Conservation (phyloP, 2,329 filamentous ascomycete genomes). For the Clathrospora elynae region DNA sequence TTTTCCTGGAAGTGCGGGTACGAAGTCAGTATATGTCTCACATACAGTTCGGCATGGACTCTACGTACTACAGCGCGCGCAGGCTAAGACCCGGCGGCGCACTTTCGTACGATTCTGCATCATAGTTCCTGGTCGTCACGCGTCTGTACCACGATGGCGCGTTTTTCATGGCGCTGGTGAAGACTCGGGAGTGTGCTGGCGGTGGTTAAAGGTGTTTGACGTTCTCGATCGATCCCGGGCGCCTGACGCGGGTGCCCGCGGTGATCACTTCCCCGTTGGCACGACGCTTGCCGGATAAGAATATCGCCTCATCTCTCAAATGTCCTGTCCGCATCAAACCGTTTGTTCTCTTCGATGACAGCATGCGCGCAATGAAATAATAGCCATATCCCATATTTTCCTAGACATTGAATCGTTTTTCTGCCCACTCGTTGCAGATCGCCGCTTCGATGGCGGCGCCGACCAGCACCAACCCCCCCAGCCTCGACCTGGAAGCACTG, state of each 20-base stretch:
- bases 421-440: neutral
- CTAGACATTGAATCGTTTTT: constrained; percentile 2
- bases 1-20: no score
- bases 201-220: constrained; percentile 17
- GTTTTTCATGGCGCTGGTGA: constrained; percentile 29
- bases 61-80: constrained; percentile 46
- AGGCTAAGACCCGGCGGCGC: constrained; percentile 43
- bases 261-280: constrained; percentile 21
- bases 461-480: constrained; percentile 12
- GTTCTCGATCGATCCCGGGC: constrained; percentile 14
- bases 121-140: constrained; percentile 17
- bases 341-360: constrained; percentile 1
- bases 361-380: constrained; percentile 1
- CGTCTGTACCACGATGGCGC: constrained; percentile 20
- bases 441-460: constrained; percentile 23
- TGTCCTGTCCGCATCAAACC: constrained; percentile 4
- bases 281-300: constrained; percentile 26
- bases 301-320: constrained; percentile 11
- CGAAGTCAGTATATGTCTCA: no score
- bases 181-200: constrained; percentile 7
- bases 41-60: no score
- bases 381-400: constrained; percentile 1
- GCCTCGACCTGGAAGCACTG: constrained; percentile 30
- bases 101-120: constrained; percentile 46
- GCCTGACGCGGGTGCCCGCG: constrained; percentile 17